Evolutionary conservation across 1,284 basidiomycete species (phyloP).

Genomic region (Ganoderma meredithae): DNA sequence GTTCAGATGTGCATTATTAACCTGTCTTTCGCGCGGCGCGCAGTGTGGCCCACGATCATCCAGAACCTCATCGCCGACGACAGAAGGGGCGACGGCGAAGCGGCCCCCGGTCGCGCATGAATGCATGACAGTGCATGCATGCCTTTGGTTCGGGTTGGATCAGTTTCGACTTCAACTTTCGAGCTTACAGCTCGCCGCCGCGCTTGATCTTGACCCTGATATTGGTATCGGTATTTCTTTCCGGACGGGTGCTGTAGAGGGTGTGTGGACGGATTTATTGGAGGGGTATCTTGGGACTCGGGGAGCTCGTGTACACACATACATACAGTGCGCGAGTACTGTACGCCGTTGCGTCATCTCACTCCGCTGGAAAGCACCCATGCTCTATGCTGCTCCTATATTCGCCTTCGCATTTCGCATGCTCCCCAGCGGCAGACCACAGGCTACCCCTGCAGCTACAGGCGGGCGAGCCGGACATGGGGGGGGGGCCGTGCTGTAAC

Average conservation of each 20-base stretch:
- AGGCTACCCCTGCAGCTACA: no score
- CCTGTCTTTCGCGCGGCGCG: no score
- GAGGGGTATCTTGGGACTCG: not conserved
- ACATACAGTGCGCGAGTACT: not conserved
- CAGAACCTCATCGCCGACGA: slow-evolving; percentile 50
- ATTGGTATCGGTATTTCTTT: not conserved
- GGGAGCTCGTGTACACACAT: not conserved
- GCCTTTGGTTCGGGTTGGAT: not conserved
- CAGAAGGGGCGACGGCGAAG: slow-evolving; percentile 15
- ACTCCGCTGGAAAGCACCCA: not conserved
- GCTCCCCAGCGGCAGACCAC: not conserved
- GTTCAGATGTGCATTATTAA: not conserved
- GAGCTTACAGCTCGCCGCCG: not conserved
- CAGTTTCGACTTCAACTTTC: no score
- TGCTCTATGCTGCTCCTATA: no score
- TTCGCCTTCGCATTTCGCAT: no score
- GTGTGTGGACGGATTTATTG: not conserved
- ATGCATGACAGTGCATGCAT: no score
- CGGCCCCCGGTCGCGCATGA: not conserved
- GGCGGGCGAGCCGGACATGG: no score
- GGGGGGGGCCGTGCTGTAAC: no score
- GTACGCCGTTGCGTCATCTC: not conserved
- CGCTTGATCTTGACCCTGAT: no score
- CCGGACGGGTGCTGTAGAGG: not conserved
- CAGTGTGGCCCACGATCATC: slow-evolving; percentile 76